Conservation (phyloP, 75 land plant species). For the Adiantum capillusveneris region DNA sequence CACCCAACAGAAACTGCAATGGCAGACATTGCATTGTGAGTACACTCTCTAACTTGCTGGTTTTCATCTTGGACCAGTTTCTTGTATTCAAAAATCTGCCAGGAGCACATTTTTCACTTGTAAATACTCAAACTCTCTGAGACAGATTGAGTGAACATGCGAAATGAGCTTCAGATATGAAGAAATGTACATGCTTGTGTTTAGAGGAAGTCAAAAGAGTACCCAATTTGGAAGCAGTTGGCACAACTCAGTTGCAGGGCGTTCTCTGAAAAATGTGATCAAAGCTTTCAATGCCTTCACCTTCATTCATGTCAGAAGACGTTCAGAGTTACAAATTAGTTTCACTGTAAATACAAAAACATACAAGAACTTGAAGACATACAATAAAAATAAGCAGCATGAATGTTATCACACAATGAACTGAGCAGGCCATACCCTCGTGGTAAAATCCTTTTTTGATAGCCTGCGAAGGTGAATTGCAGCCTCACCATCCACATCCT, state of each 20-base stretch:
- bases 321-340: neutral
- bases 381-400: neutral
- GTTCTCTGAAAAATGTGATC: slow-evolving; percentile 51
- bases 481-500: slow-evolving; percentile 82
- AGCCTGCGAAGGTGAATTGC: slow-evolving; percentile 82
- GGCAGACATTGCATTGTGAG: slow-evolving; percentile 77
- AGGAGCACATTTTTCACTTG: neutral
- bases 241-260: slow-evolving; percentile 42
- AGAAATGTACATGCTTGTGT: too few relatives aligned
- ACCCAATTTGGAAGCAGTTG: slow-evolving; percentile 87
- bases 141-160: too few relatives aligned
- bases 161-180: too few relatives aligned
- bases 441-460: slow-evolving; percentile 78
- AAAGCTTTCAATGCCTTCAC: slow-evolving; percentile 76
- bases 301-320: too few relatives aligned
- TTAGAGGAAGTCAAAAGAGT: too few relatives aligned
- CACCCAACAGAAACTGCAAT: slow-evolving; percentile 52
- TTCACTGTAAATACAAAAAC: neutral
- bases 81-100: slow-evolving; percentile 93
- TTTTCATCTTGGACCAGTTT: slow-evolving; percentile 71
- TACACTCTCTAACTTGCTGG: slow-evolving; percentile 77
- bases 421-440: slow-evolving; percentile 44
- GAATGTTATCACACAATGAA: neutral
- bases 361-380: neutral
- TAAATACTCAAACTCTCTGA: too few relatives aligned